Percentiles rank a stretch among this genome's conserved stretches.
Evolutionary conservation across 106 monocot species (phyloP).

Genomic region (Acorus calamus): DNA sequence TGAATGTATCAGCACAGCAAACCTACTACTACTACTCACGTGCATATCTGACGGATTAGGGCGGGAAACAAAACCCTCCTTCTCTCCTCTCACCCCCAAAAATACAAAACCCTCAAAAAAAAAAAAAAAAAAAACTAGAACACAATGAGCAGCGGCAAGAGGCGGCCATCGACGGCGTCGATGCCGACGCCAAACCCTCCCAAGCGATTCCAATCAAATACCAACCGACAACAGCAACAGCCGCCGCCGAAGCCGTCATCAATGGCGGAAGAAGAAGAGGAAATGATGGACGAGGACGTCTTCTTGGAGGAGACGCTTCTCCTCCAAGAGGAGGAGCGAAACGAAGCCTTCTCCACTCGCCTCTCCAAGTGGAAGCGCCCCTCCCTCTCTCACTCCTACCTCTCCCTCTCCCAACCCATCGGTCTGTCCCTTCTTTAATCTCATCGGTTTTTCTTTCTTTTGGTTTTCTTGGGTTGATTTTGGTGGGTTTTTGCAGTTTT

Average conservation of each 20-base stretch:
- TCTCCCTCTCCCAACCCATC: conserved; percentile 41
- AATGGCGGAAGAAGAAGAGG: conserved; percentile 54
- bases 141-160: conserved; percentile 13
- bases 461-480: conserved; percentile 1
- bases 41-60: too few species aligned
- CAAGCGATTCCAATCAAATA: conserved; percentile 39
- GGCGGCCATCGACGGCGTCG: conserved; percentile 33
- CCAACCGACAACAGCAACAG: not conserved
- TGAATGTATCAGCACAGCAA: too few species aligned
- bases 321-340: conserved; percentile 52
- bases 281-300: conserved; percentile 95
- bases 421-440: conserved; percentile 14
- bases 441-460: not conserved
- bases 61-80: too few species aligned
- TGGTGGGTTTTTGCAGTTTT: conserved; percentile 43
- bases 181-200: conserved; percentile 19
- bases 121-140: too few species aligned
- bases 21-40: too few species aligned
- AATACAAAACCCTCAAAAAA: too few species aligned
- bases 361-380: conserved; percentile 86
- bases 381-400: conserved; percentile 33
- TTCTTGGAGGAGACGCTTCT: conserved; percentile 74
- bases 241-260: conserved; percentile 5
- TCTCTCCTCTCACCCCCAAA: too few species aligned
- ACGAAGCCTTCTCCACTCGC: conserved; percentile 65